These are phyloP conservation scores for Colletotrichum tropicicola DNA, from an alignment of 2,329 filamentous ascomycete species.

Conservation along the genomic window DNA sequence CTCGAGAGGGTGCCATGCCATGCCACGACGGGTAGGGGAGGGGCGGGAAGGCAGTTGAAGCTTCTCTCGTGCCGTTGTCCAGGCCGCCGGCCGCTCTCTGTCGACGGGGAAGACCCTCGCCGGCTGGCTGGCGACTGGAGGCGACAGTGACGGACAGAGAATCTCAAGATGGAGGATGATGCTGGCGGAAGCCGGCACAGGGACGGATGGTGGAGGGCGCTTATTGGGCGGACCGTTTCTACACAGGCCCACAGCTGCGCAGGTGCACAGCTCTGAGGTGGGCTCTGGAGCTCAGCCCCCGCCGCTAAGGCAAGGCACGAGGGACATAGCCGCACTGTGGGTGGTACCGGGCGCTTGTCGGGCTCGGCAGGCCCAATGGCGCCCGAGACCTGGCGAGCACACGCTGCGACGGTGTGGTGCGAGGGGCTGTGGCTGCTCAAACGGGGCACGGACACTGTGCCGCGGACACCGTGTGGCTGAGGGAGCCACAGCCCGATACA, in stretches of 20 bases:
- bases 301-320: slow-evolving; percentile 14
- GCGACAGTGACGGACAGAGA: background rate
- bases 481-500: background rate
- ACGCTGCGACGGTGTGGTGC: background rate
- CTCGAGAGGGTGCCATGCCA: too few relatives aligned
- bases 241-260: background rate
- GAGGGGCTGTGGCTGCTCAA: background rate
- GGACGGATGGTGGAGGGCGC: too few relatives aligned
- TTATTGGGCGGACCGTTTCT: slow-evolving; percentile 16
- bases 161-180: background rate
- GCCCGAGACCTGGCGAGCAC: background rate
- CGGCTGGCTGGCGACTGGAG: background rate
- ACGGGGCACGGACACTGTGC: background rate
- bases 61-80: slow-evolving; percentile 14
- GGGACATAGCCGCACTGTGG: slow-evolving; percentile 9
- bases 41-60: background rate
- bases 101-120: background rate
- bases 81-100: background rate
- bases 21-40: too few relatives aligned
- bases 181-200: too few relatives aligned
- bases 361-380: slow-evolving; percentile 11
- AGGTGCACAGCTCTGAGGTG: slow-evolving; percentile 8
- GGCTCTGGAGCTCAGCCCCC: slow-evolving; percentile 25
- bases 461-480: background rate
- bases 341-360: slow-evolving; percentile 11